These are phyloP conservation scores for Skeletonema marinoi DNA, from an alignment of 108 stramenopile genomes.

Conservation along the genomic window DNA sequence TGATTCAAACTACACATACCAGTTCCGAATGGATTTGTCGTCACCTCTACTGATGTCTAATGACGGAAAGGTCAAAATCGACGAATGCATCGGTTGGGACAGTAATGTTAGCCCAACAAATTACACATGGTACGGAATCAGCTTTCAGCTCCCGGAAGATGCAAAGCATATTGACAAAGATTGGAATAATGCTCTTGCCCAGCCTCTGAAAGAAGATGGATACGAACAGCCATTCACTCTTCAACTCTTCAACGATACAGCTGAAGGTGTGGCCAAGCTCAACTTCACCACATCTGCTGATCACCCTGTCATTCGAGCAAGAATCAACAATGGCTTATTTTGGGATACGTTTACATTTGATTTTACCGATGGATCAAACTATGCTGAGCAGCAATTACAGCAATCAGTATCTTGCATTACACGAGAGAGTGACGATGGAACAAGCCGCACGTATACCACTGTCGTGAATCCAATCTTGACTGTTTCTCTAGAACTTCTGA, in stretches of 20 bases:
- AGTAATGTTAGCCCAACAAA: background rate
- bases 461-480: background rate
- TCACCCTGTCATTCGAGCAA: background rate
- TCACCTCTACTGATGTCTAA: background rate
- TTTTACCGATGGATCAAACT: background rate
- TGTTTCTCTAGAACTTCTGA: background rate
- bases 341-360: background rate
- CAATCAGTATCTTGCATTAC: background rate
- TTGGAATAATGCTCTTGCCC: background rate
- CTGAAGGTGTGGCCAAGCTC: background rate
- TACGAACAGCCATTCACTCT: background rate
- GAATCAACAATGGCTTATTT: background rate
- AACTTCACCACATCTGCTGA: constrained; percentile 3
- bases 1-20: background rate
- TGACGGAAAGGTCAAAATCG: background rate
- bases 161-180: background rate
- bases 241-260: background rate
- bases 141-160: background rate
- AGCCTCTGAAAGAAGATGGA: constrained; percentile 1
- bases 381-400: background rate
- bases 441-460: background rate
- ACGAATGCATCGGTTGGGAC: background rate
- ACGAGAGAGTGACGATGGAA: background rate
- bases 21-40: background rate
- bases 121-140: background rate